Conservation (phyloP, 2,329 filamentous ascomycete species). For the Nemania serpens region DNA sequence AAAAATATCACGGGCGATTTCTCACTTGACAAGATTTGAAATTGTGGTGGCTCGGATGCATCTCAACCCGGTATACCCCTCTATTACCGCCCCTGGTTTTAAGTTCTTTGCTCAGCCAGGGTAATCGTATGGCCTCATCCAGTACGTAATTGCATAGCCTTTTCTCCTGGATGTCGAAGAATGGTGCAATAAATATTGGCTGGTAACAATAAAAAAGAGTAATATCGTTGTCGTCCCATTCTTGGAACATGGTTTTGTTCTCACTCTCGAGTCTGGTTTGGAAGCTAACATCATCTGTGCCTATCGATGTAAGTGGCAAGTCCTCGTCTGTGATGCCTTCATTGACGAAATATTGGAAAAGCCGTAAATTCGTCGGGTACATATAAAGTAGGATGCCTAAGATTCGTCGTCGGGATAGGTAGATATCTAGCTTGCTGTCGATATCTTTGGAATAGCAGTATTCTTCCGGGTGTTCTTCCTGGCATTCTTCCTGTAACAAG, state of each 20-base stretch:
- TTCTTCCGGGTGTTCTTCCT: too few relatives aligned
- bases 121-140: constrained; percentile 1
- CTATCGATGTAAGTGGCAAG: not conserved
- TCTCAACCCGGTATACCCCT: not conserved
- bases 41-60: constrained; percentile 3
- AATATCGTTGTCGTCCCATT: constrained; percentile 6
- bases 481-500: constrained; percentile 2
- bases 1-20: not conserved
- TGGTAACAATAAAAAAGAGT: not conserved
- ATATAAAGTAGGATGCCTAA: constrained; percentile 6
- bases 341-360: not conserved
- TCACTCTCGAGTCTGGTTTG: not conserved
- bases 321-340: not conserved
- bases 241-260: not conserved
- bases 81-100: constrained; percentile 3
- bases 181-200: constrained; percentile 3
- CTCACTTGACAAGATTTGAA: constrained; percentile 1
- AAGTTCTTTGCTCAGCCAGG: not conserved
- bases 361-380: not conserved
- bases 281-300: not conserved
- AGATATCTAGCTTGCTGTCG: not conserved
- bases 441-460: not conserved
- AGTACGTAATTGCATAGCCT: not conserved
- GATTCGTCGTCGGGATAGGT: constrained; percentile 2
- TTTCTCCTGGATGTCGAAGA: not conserved